Evolutionary conservation across 208 protist genomes (phyloP).

Genomic region (Trypanosoma conorhini): DNA sequence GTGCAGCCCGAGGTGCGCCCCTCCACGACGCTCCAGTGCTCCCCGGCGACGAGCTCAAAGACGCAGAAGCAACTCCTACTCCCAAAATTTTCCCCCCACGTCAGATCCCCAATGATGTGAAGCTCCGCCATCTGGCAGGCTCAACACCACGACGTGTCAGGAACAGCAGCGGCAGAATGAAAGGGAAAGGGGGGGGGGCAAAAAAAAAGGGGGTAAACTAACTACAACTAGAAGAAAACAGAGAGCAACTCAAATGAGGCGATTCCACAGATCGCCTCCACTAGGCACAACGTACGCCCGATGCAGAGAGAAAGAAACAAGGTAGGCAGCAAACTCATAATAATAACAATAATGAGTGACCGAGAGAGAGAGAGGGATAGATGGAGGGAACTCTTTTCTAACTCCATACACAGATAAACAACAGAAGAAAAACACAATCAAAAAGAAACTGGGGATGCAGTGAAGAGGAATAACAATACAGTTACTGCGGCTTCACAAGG

Average conservation of each 20-base stretch:
- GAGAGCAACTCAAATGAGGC: not conserved
- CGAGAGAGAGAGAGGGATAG: too few relatives aligned
- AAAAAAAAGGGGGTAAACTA: constrained; percentile 4
- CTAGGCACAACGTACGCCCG: not conserved
- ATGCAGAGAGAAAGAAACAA: not conserved
- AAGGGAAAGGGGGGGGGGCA: constrained; percentile 10
- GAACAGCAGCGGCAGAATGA: constrained; percentile 17
- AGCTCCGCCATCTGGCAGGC: constrained; percentile 66
- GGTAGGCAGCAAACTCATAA: not conserved
- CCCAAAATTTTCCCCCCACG: constrained; percentile 61
- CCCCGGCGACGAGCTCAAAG: constrained; percentile 77
- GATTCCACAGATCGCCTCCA: not conserved
- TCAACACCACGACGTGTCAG: not conserved
- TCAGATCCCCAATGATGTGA: constrained; percentile 85
- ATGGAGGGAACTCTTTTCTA: too few relatives aligned
- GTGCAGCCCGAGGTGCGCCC: constrained; percentile 76
- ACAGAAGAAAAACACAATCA: not conserved
- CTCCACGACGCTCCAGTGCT: constrained; percentile 73
- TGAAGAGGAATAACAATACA: not conserved
- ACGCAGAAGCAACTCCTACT: constrained; percentile 74
- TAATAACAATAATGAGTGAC: too few relatives aligned
- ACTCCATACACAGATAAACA: not conserved
- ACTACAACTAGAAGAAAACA: constrained; percentile 25
- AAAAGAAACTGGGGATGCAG: not conserved
- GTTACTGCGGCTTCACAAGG: not conserved